Evolutionary conservation across 192 early-diverging fungal species (phyloP).

Genomic region (Lunasporangiospora selenospora): DNA sequence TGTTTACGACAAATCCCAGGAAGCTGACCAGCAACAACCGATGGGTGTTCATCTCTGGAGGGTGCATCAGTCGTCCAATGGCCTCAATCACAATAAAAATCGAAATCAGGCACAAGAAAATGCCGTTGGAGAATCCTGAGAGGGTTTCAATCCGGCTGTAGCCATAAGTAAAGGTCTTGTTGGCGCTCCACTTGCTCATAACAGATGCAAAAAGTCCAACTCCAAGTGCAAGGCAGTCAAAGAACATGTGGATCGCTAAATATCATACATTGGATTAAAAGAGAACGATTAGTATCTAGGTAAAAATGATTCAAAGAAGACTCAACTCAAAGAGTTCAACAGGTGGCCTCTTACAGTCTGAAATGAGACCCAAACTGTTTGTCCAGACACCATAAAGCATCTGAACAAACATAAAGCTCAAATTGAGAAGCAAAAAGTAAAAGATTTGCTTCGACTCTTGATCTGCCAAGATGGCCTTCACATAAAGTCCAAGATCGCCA

Average conservation of each 20-base stretch:
- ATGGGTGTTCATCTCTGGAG: constrained; percentile 86
- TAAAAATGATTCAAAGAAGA: no score
- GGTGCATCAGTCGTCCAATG: constrained; percentile 84
- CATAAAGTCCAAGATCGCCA: constrained; percentile 37
- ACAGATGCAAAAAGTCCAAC: constrained; percentile 89
- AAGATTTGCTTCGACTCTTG: constrained; percentile 90
- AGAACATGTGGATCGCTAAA: constrained; percentile 96
- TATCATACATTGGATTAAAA: no score
- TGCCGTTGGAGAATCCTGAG: constrained; percentile 92
- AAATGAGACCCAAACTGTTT: constrained; percentile 89
- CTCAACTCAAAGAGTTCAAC: no score
- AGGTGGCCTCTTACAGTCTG: constrained; percentile 75
- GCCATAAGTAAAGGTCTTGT: constrained; percentile 76
- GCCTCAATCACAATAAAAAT: constrained; percentile 93
- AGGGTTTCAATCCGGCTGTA: constrained; percentile 92
- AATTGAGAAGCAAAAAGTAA: constrained; percentile 91
- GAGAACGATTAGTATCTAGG: no score
- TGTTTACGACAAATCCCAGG: constrained; percentile 89
- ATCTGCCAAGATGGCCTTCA: constrained; percentile 65
- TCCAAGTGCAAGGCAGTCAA: constrained; percentile 92
- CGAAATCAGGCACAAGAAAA: constrained; percentile 89
- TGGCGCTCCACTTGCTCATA: constrained; percentile 91
- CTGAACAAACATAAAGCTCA: constrained; percentile 94
- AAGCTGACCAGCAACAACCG: constrained; percentile 87
- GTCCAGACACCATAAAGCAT: constrained; percentile 79